Base-by-base conservation (phyloP, 345 rosid genomes). In the Salix brachista region DNA sequence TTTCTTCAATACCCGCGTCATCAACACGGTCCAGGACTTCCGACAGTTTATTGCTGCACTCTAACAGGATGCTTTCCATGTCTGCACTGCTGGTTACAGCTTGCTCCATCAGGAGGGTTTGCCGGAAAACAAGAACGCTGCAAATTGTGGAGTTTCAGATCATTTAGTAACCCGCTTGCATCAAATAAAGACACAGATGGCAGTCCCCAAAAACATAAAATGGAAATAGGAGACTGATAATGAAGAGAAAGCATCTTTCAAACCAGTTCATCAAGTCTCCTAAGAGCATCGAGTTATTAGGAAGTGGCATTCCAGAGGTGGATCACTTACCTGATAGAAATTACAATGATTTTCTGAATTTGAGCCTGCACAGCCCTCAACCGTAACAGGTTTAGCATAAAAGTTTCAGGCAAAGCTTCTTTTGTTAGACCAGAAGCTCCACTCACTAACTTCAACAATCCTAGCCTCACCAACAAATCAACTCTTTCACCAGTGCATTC, bases 81-180 rank as follows among this genome's bases (percentile, higher is more conserved):
- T 93, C 93, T 11, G 86, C 68, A n/a, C 85, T 75, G 52, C 76
- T 87, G 73, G 84, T 62, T 60, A 84, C 88, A 37, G 80, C 81
- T 72, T 65, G 86, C 81, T 87, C 92, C 34, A 91, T 88, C 67
- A 86, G 77, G 30, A 90, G 89, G 30, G 87, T 85, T 84, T 93
- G 99, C 19, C 92, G 89, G 82, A 92, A 91, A 28, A 95, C 82
- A 75, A 95, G 96, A 60, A 95, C 79, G 89, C 99, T 95, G 90
- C 80, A 79, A 9, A 19, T 25, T 18, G 10, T 68, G 50, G 6
- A 75, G 8, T 60, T 26, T 64, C 7, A 16, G 25, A 58, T 32
- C 41, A 25, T 30, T 54, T 44, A 67, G 13, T 6, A 70, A 41
- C 16, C 23, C 52, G 17, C 25, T 39, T 12, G 12, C 14, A 60